These are phyloP conservation scores for Chimonanthus salicifolius DNA, from an alignment of 164 flowering plant species.

Conservation along the genomic window DNA sequence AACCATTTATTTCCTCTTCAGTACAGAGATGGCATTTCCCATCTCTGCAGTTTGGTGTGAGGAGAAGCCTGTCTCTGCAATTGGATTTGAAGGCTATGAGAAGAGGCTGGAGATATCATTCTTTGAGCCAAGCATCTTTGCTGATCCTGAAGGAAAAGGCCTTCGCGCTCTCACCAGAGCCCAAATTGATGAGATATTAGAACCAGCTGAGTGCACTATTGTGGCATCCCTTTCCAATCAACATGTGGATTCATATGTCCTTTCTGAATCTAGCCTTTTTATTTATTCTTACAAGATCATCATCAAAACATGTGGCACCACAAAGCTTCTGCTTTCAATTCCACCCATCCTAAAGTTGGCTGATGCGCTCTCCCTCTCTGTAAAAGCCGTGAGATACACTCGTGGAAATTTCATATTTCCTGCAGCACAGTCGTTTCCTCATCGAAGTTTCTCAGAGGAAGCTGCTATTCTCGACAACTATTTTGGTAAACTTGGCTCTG, in stretches of 20 bases:
- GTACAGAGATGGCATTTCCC: not conserved
- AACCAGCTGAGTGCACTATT: constrained; percentile 78
- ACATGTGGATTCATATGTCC: constrained; percentile 70
- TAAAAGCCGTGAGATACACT: constrained; percentile 62
- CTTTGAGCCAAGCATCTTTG: constrained; percentile 47
- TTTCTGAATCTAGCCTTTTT: constrained; percentile 91
- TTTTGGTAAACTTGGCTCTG: constrained; percentile 39
- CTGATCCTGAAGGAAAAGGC: constrained; percentile 55
- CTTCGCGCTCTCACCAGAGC: constrained; percentile 52
- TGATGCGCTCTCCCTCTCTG: constrained; percentile 37
- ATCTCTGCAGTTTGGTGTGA: constrained; percentile 10
- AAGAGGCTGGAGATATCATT: constrained; percentile 82
- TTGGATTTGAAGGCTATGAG: constrained; percentile 90
- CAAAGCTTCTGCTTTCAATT: constrained; percentile 68
- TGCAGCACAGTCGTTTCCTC: constrained; percentile 74
- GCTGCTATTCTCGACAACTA: constrained; percentile 56
- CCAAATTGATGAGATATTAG: constrained; percentile 65
- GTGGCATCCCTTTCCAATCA: constrained; percentile 61
- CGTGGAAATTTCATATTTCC: constrained; percentile 85
- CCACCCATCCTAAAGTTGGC: constrained; percentile 66
- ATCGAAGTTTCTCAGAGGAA: constrained; percentile 77
- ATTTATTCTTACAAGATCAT: constrained; percentile 73
- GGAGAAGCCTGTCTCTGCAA: constrained; percentile 51
- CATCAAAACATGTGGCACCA: constrained; percentile 89
- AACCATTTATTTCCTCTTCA: constrained; percentile 4